phyloP scores from a whole-genome alignment of 2,329 filamentous ascomycete species.

The Fusarium pininemorale region DNA sequence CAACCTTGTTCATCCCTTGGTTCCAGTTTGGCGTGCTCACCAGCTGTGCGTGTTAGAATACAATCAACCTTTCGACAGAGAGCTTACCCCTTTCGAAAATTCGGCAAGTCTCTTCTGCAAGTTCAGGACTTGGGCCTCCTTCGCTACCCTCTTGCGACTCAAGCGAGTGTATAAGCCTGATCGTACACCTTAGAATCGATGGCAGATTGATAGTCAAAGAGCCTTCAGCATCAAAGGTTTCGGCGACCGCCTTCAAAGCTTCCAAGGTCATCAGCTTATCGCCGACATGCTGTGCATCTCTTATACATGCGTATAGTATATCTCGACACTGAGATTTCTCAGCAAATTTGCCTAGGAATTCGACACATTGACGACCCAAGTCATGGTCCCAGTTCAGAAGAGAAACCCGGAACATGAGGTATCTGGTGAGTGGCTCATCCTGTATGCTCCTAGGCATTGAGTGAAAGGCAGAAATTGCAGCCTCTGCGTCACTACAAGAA shows the following conservation, averaged over 20 bases:
- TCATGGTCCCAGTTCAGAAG: conserved; percentile 66
- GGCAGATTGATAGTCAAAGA: conserved; percentile 45
- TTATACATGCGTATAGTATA: conserved; percentile 80
- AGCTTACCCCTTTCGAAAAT: conserved; percentile 56
- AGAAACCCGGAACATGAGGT: conserved; percentile 79
- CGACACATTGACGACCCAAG: conserved; percentile 70
- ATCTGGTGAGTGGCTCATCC: conserved; percentile 72
- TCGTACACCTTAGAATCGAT: conserved; percentile 58
- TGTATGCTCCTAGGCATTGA: conserved; percentile 67
- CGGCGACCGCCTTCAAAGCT: conserved; percentile 48
- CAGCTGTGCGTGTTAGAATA: conserved; percentile 36
- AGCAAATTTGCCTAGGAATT: conserved; percentile 63
- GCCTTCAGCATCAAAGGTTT: conserved; percentile 37
- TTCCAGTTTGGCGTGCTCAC: conserved; percentile 44
- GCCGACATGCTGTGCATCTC: conserved; percentile 75
- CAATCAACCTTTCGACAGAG: background rate
- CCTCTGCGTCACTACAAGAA: conserved; percentile 48
- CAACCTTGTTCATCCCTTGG: conserved; percentile 52
- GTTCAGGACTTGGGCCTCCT: background rate
- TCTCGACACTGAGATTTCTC: conserved; percentile 60
- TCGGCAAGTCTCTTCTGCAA: conserved; percentile 62
- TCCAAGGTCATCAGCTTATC: conserved; percentile 65
- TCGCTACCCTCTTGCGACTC: conserved; percentile 46
- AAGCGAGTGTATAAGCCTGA: conserved; percentile 59
- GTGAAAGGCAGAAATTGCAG: conserved; percentile 54